A percentile compares a stretch with the other conserved stretches of the same genome.
These are phyloP conservation scores for Stagonosporopsis cucurbitacearum DNA, from an alignment of 2,329 filamentous ascomycete genomes.

Conservation along the genomic window DNA sequence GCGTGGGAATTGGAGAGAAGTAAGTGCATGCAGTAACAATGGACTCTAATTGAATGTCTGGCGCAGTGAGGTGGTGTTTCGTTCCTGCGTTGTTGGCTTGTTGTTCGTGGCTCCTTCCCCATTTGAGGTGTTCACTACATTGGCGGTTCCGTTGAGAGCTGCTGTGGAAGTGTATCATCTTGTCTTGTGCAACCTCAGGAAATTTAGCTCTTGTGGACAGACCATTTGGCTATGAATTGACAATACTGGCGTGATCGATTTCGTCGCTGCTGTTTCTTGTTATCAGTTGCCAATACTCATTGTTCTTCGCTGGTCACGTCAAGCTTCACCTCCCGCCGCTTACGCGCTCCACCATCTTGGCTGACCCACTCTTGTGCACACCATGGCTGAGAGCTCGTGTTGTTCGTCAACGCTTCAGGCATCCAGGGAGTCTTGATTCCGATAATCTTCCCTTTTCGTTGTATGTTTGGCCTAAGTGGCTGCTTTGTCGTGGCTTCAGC, in stretches of 20 bases:
- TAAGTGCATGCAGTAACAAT: too few species aligned
- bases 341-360: slow-evolving; percentile 3
- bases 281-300: neutral
- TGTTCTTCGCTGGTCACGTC: neutral
- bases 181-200: too few species aligned
- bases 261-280: neutral
- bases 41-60: too few species aligned
- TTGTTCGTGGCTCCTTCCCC: neutral
- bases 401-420: neutral
- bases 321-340: slow-evolving; percentile 12
- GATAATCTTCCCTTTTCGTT: neutral
- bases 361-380: neutral
- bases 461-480: neutral
- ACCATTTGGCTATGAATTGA: neutral
- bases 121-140: neutral
- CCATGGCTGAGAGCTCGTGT: neutral
- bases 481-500: neutral
- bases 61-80: too few species aligned
- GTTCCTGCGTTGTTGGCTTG: neutral
- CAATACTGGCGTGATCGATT: neutral
- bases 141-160: neutral
- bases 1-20: too few species aligned
- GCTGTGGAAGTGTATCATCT: neutral
- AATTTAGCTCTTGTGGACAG: too few species aligned
- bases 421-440: neutral